Evolutionary conservation across 371 early-diverging fungal genomes (phyloP), one percentile per base, ranked within the genome.

Genomic region (Amoeboaphelidium occidentale): DNA sequence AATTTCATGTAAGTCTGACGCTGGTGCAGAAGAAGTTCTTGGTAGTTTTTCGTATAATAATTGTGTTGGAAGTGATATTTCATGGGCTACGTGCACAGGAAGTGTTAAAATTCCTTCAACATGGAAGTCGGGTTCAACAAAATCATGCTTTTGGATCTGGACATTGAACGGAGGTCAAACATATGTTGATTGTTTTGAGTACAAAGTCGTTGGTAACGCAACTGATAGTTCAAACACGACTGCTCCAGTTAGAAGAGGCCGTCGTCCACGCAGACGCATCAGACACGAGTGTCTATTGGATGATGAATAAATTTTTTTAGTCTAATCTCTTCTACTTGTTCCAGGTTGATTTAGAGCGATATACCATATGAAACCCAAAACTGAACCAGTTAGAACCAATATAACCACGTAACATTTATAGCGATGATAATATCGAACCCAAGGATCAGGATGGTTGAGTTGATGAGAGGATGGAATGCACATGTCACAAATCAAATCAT

Each of bases 351-450:
- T 60, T 58, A 60, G 61, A 60, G 50, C 4, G 10, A 39, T 27
- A 28, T 52, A 44, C 32, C 47, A 52, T 10, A 58, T 58, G 24
- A 65, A 61, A 3, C 53, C 24, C 41, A 59, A 54, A 42, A 63
- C 44, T 39, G 54, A 57, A 2, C 47, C 43, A 25, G 61, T 49
- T 6, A 62, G 46, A 13, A 60, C 24, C 1, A 56, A 17, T 28
- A 57, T 55, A 2, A 61, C n/a, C 13, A 61, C 1, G 43, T 63
- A 66, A 49, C 68, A 64, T 48, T 68, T 69, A 27, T 21, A 32
- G 27, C 56, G 32, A 51, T 67, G 68, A 32, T 67, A 53, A 2
- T 46, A 24, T 25, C 59, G 49, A 54, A 58, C 50, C 4, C 21
- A 2, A 6, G 64, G 56, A 20, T 42, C 20, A 25, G 42, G 21